Percentiles rank a stretch among this genome's conserved stretches.
These are phyloP conservation scores for Mycena rosella DNA, from an alignment of 768 basidiomycete species.

Conservation along the genomic window DNA sequence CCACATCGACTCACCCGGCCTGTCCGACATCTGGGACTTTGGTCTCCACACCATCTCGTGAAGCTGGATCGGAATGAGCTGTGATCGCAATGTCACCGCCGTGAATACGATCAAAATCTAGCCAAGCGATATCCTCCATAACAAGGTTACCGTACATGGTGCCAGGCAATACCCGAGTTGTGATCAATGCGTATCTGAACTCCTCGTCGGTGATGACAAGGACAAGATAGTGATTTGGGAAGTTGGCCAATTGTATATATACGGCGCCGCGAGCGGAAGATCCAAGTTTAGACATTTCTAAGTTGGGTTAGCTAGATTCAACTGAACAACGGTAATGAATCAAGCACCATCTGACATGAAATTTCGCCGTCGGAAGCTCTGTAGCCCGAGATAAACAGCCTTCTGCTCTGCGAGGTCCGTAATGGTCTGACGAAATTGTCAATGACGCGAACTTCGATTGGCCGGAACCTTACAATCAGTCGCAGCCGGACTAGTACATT, in stretches of 20 bases:
- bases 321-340: not conserved
- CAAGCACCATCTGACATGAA: slow-evolving; percentile 71
- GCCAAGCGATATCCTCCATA: slow-evolving; percentile 85
- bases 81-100: slow-evolving; percentile 52
- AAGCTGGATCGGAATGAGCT: slow-evolving; percentile 34
- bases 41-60: slow-evolving; percentile 41
- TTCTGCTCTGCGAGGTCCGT: slow-evolving; percentile 87
- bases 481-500: slow-evolving; percentile 71
- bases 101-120: slow-evolving; percentile 78
- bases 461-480: slow-evolving; percentile 63
- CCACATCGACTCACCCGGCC: slow-evolving; percentile 37
- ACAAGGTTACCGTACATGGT: slow-evolving; percentile 71
- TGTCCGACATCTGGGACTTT: slow-evolving; percentile 41
- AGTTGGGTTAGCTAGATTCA: slow-evolving; percentile 8
- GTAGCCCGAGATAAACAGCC: slow-evolving; percentile 86
- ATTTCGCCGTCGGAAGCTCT: slow-evolving; percentile 77
- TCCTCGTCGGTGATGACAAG: slow-evolving; percentile 83
- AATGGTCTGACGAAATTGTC: slow-evolving; percentile 72
- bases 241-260: slow-evolving; percentile 83
- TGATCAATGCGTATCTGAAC: slow-evolving; percentile 87
- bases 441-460: not conserved
- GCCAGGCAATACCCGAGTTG: slow-evolving; percentile 66
- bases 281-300: slow-evolving; percentile 82
- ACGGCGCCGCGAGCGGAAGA: slow-evolving; percentile 69
- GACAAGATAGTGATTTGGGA: slow-evolving; percentile 87